Conservation (phyloP, 2,329 filamentous ascomycete genomes). For the Penicillium sp. region DNA sequence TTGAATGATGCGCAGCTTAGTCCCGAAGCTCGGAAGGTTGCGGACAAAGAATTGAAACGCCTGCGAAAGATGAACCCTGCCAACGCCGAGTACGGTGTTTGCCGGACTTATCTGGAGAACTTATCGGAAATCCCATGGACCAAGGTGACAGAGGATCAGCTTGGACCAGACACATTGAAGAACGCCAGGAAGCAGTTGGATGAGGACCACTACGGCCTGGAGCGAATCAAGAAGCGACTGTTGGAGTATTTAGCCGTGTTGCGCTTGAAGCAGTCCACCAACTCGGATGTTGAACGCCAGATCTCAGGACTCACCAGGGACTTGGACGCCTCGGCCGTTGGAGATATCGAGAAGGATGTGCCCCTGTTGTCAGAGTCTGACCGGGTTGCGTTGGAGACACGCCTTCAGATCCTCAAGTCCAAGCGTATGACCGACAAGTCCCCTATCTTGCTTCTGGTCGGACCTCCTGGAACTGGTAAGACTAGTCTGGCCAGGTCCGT, state of each 20-base stretch:
- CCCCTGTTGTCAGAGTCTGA: conserved; percentile 48
- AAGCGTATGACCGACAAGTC: conserved; percentile 92
- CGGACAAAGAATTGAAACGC: conserved; percentile 81
- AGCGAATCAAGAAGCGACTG: conserved; percentile 95
- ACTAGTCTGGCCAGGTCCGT: conserved; percentile 93
- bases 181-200: conserved; percentile 86
- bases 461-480: conserved; percentile 93
- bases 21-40: conserved; percentile 84
- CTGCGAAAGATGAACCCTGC: conserved; percentile 94
- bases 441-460: conserved; percentile 88
- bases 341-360: conserved; percentile 60
- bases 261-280: conserved; percentile 87
- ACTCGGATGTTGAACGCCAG: conserved; percentile 76
- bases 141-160: conserved; percentile 76
- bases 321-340: conserved; percentile 35
- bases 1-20: conserved; percentile 78
- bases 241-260: conserved; percentile 96
- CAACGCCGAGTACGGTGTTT: conserved; percentile 94
- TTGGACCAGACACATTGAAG: conserved; percentile 75
- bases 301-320: conserved; percentile 59
- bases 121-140: conserved; percentile 93
- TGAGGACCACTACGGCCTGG: conserved; percentile 92
- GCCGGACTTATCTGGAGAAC: conserved; percentile 89
- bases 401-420: conserved; percentile 72
- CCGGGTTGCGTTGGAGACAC: conserved; percentile 54